These are phyloP conservation scores for Boletus subcaerulescens DNA, from an alignment of 768 basidiomycete genomes.

Conservation along the genomic window DNA sequence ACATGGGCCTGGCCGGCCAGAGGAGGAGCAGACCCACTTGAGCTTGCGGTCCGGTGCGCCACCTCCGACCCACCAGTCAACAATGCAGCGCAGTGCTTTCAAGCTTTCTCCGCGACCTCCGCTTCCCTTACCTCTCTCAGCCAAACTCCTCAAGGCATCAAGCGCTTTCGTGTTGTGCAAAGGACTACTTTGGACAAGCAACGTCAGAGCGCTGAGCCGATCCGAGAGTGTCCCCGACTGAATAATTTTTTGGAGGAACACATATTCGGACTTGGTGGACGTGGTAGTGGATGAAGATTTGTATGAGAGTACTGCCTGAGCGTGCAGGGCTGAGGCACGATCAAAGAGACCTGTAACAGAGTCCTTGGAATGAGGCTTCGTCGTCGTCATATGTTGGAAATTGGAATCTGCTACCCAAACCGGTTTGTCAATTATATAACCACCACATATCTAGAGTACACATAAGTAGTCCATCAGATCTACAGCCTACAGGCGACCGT, in stretches of 20 bases:
- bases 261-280: constrained; percentile 62
- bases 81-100: constrained; percentile 85
- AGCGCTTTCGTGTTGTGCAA: constrained; percentile 81
- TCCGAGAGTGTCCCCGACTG: constrained; percentile 89
- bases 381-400: too few relatives aligned
- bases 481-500: too few relatives aligned
- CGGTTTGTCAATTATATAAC: too few relatives aligned
- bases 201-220: constrained; percentile 83
- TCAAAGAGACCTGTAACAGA: constrained; percentile 28
- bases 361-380: too few relatives aligned
- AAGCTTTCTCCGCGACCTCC: constrained; percentile 91
- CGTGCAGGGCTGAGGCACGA: constrained; percentile 49
- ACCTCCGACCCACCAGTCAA: constrained; percentile 98
- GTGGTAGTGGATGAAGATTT: constrained; percentile 45
- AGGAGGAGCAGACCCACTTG: constrained; percentile 49
- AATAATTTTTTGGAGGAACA: constrained; percentile 83
- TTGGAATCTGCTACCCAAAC: too few relatives aligned
- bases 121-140: constrained; percentile 73
- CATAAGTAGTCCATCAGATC: too few relatives aligned
- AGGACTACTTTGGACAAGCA: constrained; percentile 86
- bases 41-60: constrained; percentile 87
- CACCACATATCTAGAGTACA: too few relatives aligned
- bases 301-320: constrained; percentile 42
- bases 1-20: too few relatives aligned
- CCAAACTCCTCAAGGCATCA: constrained; percentile 71